Evolutionary conservation across 2,329 filamentous ascomycete genomes (phyloP).

Genomic region (Alternaria panax): DNA sequence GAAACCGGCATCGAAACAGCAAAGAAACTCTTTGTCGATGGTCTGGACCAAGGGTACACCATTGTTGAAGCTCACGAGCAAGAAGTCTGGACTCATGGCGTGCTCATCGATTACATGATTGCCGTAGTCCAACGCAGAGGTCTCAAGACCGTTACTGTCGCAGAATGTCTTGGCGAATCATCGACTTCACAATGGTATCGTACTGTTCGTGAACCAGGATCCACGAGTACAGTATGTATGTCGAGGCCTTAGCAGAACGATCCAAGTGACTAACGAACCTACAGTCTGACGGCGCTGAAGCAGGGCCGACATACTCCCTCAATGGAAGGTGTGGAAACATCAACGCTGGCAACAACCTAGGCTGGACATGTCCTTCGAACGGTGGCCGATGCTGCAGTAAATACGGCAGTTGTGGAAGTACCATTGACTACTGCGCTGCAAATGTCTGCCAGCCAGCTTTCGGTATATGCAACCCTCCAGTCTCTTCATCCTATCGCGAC

Average conservation of each 20-base stretch:
- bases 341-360: constrained; percentile 14
- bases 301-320: constrained; percentile 13
- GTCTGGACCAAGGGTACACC: constrained; percentile 9
- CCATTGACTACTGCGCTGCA: constrained; percentile 8
- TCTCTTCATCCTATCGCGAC: not conserved
- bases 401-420: constrained; percentile 14
- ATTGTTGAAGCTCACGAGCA: constrained; percentile 19
- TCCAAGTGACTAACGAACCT: not conserved
- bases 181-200: constrained; percentile 10
- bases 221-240: not conserved
- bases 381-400: constrained; percentile 17
- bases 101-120: constrained; percentile 20
- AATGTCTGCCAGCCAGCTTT: constrained; percentile 10
- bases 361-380: constrained; percentile 16
- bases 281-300: not conserved
- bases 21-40: constrained; percentile 55
- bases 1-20: constrained; percentile 56
- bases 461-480: not conserved
- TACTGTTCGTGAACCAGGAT: not conserved
- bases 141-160: constrained; percentile 12
- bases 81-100: constrained; percentile 12
- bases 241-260: rapidly evolving
- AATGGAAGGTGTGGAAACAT: constrained; percentile 18
- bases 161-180: constrained; percentile 9
- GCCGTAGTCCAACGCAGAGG: constrained; percentile 1